A percentile compares a stretch with the other conserved stretches of the same genome.
Evolutionary conservation across 495 filamentous ascomycete species (phyloP).

Genomic region (Antarctomyces pellizariae): DNA sequence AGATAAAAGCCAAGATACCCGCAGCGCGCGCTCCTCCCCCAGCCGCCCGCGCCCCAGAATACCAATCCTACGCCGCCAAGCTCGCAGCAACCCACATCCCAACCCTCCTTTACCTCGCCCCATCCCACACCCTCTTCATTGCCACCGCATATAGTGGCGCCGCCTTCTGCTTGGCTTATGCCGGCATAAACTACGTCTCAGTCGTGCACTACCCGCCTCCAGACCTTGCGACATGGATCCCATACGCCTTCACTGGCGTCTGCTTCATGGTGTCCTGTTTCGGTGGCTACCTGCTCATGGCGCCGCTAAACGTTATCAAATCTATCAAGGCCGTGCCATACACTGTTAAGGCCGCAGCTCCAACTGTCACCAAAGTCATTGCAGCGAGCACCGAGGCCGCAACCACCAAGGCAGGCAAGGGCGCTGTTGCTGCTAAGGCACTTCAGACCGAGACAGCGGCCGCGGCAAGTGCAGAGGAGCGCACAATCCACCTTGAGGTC

Average conservation of each 20-base stretch:
- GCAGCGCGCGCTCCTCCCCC: not conserved
- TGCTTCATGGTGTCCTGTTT: conserved; percentile 20
- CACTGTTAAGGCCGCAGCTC: no score
- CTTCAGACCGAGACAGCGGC: conserved; percentile 1
- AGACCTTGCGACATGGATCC: conserved; percentile 20
- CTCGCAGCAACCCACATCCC: conserved; percentile 19
- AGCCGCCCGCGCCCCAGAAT: not conserved
- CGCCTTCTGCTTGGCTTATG: conserved; percentile 31
- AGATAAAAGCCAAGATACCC: no score
- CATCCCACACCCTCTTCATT: conserved; percentile 33
- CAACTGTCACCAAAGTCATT: not conserved
- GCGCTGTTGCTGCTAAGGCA: no score
- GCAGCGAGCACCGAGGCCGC: not conserved
- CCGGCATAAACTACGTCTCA: conserved; percentile 27
- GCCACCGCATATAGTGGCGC: conserved; percentile 29
- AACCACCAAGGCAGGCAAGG: not conserved
- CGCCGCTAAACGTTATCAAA: conserved; percentile 18
- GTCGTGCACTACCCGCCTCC: conserved; percentile 20
- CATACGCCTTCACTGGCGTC: conserved; percentile 19
- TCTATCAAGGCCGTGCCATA: conserved; percentile 15
- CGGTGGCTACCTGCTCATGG: conserved; percentile 22
- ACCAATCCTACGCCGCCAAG: conserved; percentile 18
- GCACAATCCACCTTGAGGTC: no score
- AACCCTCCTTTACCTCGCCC: conserved; percentile 34
- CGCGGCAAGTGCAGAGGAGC: no score